Evolutionary conservation across 371 early-diverging fungal genomes (phyloP), one percentile per base, ranked within the genome.

Genomic region (Mucor plumbeus): DNA sequence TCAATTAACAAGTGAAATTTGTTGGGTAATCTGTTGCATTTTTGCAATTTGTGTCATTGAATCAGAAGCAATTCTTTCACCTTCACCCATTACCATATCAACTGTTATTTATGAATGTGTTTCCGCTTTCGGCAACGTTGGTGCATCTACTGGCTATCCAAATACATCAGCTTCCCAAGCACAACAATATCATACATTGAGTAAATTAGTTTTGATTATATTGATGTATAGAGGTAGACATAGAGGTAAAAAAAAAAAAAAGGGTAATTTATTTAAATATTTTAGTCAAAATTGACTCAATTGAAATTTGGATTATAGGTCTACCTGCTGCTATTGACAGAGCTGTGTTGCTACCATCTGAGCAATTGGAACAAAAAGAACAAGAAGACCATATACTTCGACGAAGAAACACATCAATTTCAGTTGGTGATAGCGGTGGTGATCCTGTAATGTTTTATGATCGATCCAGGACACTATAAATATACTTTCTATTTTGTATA

Each of bases 171-270:
- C 74, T 3, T 81, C 84, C 11, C 84, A 81, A 54, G 34, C 75
- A 6, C 75, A 68, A 10, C 72, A 78, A 54, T 83, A 79, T 41
- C 79, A 69, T 57, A 68, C 74, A 4, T 40, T 81, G 7, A 79
- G 84, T 36, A 83, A 83, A 57, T 33, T 83, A 9, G 72, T 81
- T 0, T 14, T 83, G 1, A 76, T 81, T 31, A 6, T 73, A n/a
- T 63, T 83, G 7, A 83, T 83, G 84, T 83, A 83, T 34, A 67
- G 77, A 40, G 83, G 83, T 53, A 69, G 83, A 17, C 83, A 83
- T 61, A 67, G 83, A 71, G 83, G 81, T 77, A 78, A 54, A 55
- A 36, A 36, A 1, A 38, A 17, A 38, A 43, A 19, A 3, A 7
- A 21, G 5, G 1, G 38, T 38, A 4, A 3, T 44, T 36, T 7